A percentile compares a stretch with the other conserved stretches of the same genome.
These are phyloP conservation scores for Echium plantagineum DNA, from an alignment of 257 asterid genomes.

Conservation along the genomic window DNA sequence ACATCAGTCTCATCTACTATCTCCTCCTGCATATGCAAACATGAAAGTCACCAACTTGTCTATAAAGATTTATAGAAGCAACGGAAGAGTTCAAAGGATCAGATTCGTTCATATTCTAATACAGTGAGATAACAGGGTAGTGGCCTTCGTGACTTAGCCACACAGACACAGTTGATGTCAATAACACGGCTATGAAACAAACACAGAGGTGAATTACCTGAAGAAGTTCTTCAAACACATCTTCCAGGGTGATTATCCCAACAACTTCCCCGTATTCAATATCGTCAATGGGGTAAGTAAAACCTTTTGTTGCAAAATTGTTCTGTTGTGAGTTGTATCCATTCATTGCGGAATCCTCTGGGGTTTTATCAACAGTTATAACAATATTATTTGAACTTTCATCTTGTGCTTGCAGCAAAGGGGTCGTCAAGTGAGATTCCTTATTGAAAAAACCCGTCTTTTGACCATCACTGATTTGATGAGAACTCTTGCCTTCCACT, in stretches of 20 bases:
- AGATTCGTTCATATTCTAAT: neutral
- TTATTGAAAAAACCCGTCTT: constrained; percentile 19
- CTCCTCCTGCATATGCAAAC: constrained; percentile 60
- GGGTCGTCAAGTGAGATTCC: constrained; percentile 38
- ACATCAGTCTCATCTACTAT: constrained; percentile 97
- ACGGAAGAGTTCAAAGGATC: neutral
- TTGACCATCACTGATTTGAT: constrained; percentile 12
- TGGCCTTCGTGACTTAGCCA: neutral
- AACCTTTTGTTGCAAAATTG: constrained; percentile 21
- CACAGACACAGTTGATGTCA: constrained; percentile 10
- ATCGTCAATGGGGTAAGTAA: constrained; percentile 33
- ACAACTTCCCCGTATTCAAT: constrained; percentile 84
- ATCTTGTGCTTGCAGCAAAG: constrained; percentile 39
- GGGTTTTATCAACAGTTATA: constrained; percentile 41
- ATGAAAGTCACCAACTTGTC: constrained; percentile 4
- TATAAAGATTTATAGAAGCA: neutral
- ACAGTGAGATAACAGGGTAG: neutral
- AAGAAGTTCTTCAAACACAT: constrained; percentile 95
- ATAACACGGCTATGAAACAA: constrained; percentile 19
- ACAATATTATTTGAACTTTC: constrained; percentile 28
- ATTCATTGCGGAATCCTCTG: constrained; percentile 9
- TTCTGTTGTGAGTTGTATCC: constrained; percentile 23
- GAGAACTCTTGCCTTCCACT: constrained; percentile 36
- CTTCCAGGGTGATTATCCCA: constrained; percentile 95
- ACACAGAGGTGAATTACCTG: constrained; percentile 38